A percentile compares a stretch with the other conserved stretches of the same genome.
These are phyloP conservation scores for Dittrichia graveolens DNA, from an alignment of 129 eudicot genomes.

Conservation along the genomic window DNA sequence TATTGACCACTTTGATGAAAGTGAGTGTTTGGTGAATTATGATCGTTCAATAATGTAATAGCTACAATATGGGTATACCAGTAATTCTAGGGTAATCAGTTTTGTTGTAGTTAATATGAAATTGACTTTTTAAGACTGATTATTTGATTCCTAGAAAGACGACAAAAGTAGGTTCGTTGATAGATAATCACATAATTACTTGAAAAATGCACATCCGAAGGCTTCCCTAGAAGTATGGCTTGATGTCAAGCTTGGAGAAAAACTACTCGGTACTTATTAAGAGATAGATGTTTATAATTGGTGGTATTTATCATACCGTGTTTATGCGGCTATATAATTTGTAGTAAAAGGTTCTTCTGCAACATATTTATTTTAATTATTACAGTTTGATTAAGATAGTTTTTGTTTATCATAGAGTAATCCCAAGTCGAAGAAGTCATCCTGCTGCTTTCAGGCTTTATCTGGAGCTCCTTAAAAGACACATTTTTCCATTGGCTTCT, in stretches of 20 bases:
- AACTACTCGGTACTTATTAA: slow-evolving; percentile 5
- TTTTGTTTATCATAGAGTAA: slow-evolving; percentile 51
- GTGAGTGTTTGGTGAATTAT: neutral
- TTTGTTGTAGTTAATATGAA: neutral
- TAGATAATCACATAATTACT: slow-evolving; percentile 5
- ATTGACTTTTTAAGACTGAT: neutral
- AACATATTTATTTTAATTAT: neutral
- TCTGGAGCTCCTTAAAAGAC: slow-evolving; percentile 82
- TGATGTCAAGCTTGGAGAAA: slow-evolving; percentile 16
- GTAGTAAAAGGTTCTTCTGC: slow-evolving; percentile 5
- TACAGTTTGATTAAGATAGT: neutral
- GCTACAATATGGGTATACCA: neutral
- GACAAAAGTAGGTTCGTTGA: neutral
- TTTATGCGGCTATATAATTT: slow-evolving; percentile 1
- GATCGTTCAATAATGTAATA: neutral
- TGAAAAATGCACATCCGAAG: neutral
- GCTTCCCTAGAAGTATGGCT: neutral
- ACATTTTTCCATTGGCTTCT: slow-evolving; percentile 70
- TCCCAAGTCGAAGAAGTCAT: slow-evolving; percentile 68
- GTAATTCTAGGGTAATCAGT: neutral
- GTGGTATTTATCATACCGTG: slow-evolving; percentile 19
- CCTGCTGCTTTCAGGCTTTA: slow-evolving; percentile 92
- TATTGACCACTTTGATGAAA: neutral
- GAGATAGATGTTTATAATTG: slow-evolving; percentile 16
- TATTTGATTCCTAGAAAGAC: slow-evolving; percentile 3